Evolutionary conservation across 495 filamentous ascomycete species (phyloP).

Genomic region (Xylaria intraflava): DNA sequence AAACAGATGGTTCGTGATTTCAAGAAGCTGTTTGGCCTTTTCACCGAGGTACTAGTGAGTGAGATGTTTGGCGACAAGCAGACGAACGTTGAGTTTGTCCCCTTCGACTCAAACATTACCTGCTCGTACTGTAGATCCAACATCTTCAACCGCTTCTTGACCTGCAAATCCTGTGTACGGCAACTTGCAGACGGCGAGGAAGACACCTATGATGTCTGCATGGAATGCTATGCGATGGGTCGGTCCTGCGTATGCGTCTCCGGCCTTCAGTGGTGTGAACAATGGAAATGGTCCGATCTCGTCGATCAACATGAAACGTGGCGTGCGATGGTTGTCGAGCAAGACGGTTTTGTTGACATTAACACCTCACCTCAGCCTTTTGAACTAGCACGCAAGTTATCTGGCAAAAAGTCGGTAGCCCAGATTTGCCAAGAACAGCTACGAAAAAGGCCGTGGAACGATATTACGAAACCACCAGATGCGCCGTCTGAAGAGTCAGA

Average conservation of each 20-base stretch:
- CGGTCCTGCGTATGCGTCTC: slow-evolving; percentile 85
- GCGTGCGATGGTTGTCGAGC: slow-evolving; percentile 64
- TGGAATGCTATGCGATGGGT: slow-evolving; percentile 95
- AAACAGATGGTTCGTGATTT: slow-evolving; percentile 71
- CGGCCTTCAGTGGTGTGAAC: slow-evolving; percentile 81
- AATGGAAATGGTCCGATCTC: slow-evolving; percentile 80
- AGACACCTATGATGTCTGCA: slow-evolving; percentile 87
- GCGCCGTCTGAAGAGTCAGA: slow-evolving; percentile 36
- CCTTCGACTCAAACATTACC: slow-evolving; percentile 81
- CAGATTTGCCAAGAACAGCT: slow-evolving; percentile 88
- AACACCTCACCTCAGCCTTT: slow-evolving; percentile 58
- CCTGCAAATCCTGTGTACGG: slow-evolving; percentile 70
- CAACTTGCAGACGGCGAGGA: slow-evolving; percentile 54
- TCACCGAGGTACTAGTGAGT: slow-evolving; percentile 67
- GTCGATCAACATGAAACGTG: slow-evolving; percentile 71
- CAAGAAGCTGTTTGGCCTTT: slow-evolving; percentile 66
- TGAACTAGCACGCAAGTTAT: slow-evolving; percentile 52
- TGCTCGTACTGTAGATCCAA: slow-evolving; percentile 95
- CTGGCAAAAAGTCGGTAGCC: slow-evolving; percentile 69
- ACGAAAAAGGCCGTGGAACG: slow-evolving; percentile 57
- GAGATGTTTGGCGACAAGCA: slow-evolving; percentile 72
- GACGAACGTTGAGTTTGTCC: slow-evolving; percentile 60
- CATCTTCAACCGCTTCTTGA: slow-evolving; percentile 95
- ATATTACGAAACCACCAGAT: slow-evolving; percentile 41
- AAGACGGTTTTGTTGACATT: slow-evolving; percentile 53